phyloP scores from a whole-genome alignment of 2,329 filamentous ascomycete genomes.

The Trichoderma sp. region DNA sequence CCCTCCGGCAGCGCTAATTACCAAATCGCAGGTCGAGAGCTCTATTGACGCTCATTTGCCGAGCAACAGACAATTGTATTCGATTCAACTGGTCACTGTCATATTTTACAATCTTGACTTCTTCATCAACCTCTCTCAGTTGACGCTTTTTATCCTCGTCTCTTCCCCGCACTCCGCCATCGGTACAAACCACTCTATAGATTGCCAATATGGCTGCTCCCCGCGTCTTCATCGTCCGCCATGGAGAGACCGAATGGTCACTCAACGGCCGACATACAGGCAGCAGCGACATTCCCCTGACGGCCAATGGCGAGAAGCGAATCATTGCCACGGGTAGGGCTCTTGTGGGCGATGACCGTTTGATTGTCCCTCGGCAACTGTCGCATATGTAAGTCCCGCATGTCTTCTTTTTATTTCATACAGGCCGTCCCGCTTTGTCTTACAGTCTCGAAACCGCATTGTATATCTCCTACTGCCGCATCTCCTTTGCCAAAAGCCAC shows the following conservation, averaged over 20 bases:
- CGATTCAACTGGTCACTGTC: not conserved
- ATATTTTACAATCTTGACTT: not conserved
- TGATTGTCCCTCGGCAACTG: constrained; percentile 81
- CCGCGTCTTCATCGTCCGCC: constrained; percentile 79
- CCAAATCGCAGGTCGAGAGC: not conserved
- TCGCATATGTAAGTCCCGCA: constrained; percentile 70
- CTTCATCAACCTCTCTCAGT: not conserved
- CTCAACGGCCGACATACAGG: constrained; percentile 84
- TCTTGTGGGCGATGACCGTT: constrained; percentile 77
- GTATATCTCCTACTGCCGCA: not conserved
- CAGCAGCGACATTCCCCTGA: constrained; percentile 82
- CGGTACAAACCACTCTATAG: not conserved
- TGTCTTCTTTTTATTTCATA: not conserved
- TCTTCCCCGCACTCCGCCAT: not conserved
- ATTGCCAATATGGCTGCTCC: constrained; percentile 51
- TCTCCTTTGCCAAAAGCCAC: not conserved
- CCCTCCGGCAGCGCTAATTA: constrained; percentile 6
- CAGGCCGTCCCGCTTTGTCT: not conserved
- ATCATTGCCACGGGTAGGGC: constrained; percentile 77
- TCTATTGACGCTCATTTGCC: not conserved
- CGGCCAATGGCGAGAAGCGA: constrained; percentile 75
- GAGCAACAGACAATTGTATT: not conserved
- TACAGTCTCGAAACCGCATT: not conserved
- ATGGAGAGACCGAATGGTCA: constrained; percentile 96
- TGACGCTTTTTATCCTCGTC: not conserved